A percentile compares a stretch with the other conserved stretches of the same genome.
Conservation (phyloP, 2,329 filamentous ascomycete species). For the Diaporthe citriasiana region DNA sequence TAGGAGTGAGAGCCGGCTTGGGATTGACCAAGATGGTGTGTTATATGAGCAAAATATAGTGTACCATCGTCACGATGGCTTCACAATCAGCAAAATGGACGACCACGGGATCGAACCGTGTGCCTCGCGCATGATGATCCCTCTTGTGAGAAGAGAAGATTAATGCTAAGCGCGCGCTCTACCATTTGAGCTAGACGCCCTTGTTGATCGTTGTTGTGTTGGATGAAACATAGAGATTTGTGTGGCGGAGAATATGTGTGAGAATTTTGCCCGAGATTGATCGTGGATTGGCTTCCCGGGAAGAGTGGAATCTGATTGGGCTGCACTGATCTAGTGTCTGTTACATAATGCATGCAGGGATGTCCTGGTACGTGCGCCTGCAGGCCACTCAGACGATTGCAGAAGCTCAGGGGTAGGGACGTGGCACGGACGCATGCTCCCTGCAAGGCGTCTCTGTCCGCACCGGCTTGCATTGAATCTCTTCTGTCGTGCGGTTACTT, state of each 20-base stretch:
- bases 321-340: background rate
- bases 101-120: conserved; percentile 38
- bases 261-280: background rate
- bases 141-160: too few species aligned
- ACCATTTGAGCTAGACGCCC: conserved; percentile 40
- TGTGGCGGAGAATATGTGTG: background rate
- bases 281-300: background rate
- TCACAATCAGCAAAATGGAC: conserved; percentile 31
- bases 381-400: conserved; percentile 1
- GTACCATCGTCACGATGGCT: too few species aligned
- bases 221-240: background rate
- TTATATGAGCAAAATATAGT: too few species aligned
- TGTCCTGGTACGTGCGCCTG: background rate
- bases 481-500: conserved; percentile 25
- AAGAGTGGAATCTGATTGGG: background rate
- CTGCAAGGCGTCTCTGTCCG: conserved; percentile 4
- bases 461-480: conserved; percentile 17
- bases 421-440: conserved; percentile 11
- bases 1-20: too few species aligned
- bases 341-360: background rate
- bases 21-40: too few species aligned
- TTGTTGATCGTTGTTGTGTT: accelerated
- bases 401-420: conserved; percentile 27
- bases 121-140: conserved; percentile 32
- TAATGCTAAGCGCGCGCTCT: conserved; percentile 39